Evolutionary conservation across 1,284 basidiomycete genomes (phyloP), one percentile per base, ranked within the genome.

Genomic region (Ustilago lituana): DNA sequence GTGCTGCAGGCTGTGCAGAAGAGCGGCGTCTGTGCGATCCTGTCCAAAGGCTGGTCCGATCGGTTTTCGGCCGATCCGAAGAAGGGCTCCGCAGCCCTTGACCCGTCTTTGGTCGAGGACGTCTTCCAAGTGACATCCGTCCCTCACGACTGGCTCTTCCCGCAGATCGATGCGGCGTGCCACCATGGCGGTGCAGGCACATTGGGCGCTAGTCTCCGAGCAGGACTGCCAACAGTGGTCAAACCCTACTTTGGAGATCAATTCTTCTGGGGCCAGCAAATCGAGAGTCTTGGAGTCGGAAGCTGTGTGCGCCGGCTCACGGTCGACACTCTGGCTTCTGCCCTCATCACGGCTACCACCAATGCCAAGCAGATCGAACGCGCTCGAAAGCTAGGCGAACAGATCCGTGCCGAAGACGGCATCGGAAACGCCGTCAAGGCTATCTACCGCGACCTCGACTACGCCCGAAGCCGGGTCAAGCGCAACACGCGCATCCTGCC

Each of bases 11-110:
- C 94, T 8, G 89, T 98, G 41, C 82, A 89, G 14, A 52, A 73
- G 20, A 91, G 91, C 74, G 93, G 90, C 5, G 92, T 96, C 10
- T 87, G 89, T 81, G 93, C 93, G 15, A 93, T 98, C 69, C 85
- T 98, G 23, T 95, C 93, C 35, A 98, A 97, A 83, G 95, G 95
- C 29, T 98, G 95, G 95, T 96, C 93, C 3, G 94, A 97, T 83
- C 87, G 95, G 46, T 85, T 73, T 80, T 82, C 66, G 4, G 19
- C 36, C 4, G 53, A 54, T 17, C 10, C 44, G 1, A 38, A 43
- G 40, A 62, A 67, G 20, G 70, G 74, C 3, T 53, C 65, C n/a
- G 53, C 74, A 23, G 40, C 69, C 20, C 68, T 83, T 24, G 84
- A 86, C 43, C 86, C 89, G 17, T 84, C 91, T 49, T 90, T 92